Evolutionary conservation across 768 basidiomycete genomes (phyloP), one percentile per base, ranked within the genome.

Genomic region (Mycena leptocephala): DNA sequence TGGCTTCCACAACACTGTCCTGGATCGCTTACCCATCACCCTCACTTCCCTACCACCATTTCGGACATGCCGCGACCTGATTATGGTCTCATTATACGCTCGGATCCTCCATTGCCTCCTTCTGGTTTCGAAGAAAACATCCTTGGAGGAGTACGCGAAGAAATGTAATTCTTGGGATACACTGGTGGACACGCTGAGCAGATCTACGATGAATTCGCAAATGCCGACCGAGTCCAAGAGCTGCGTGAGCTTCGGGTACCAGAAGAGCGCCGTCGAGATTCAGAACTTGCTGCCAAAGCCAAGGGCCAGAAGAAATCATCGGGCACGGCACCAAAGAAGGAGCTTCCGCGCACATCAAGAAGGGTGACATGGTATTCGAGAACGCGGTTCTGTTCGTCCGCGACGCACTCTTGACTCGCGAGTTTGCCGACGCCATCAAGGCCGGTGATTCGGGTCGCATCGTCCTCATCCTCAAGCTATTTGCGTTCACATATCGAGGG

Each of bases 371-470:
- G 73, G 78, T 78, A 6, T 76, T 76, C 33, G 82, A 82, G 70
- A 83, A 85, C 66, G 81, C 76, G 9, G 79, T 85, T 0, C 84
- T n/a, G n/a, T n/a, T 81, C 71, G 11, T 82, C 30, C 82, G 82
- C 11, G 83, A 84, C 62, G 80, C 79, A 0, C 65, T 85, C 0
- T 5, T 82, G 2, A 75, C 81, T 1, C 79, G 78, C 24, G 81
- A 82, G 53, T 80, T 84, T 53, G 71, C 79, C 8, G 80, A 84
- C 67, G 81, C 84, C 0, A 79, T 84, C 77, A 84, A 84, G 71
- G 28, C 33, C 0, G 84, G 84, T 0, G 82, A 82, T 43, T 83
- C 83, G 4, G 84, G 83, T 8, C 78, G 82, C 4, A 65, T 85
- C 5, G 43, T 83, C 1, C 35, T 76, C 5, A 48, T 81, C 2